Base-by-base conservation (phyloP, 345 rosid species). In the Gossypium longicalyx region DNA sequence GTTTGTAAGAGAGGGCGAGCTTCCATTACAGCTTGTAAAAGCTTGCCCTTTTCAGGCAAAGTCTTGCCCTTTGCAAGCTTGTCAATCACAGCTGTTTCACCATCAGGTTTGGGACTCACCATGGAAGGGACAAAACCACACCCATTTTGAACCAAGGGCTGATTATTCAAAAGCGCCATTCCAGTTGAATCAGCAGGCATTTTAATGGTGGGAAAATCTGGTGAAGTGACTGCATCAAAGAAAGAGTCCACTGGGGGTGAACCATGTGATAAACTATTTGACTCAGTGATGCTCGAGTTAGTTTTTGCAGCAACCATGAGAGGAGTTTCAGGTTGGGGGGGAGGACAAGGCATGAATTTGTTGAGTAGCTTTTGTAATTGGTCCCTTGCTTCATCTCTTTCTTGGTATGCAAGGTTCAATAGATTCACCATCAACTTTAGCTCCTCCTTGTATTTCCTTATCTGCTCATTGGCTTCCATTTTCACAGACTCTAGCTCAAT, bases 1-100 rank as follows among this genome's bases (percentile, higher is more conserved):
- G 91, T 86, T 52, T 86, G 87, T 45, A 96, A 91, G 41, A 96
- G 91, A 61, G 98, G 99, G 0, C 95, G 97, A 2, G 93, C 85
- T 34, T 86, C 92, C 83, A 84, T 83, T 29, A 96, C 87, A 7
- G 92, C 78, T 41, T 91, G 85, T 77, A 96, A 71, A 34, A 96
- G 86, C 79, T 86, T 87, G 11, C 99, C 99, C 57, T 85, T 85
- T 56, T 80, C 82, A 8, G 98, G 99, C 66, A 96, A 77, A 12
- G 57, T 5, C 77, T 82, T 88, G 0, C 95, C 97, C 68, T 83
- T 80, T 0, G 79, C 80, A 6, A 93, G 81, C 20, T 75, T 81
- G 66, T 93, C 89, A 43, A 95, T 80, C 2, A 85, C 22, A 57
- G 72, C 82, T 16, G 80, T 25, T 59, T 59, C 83, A 7, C 74